Evolutionary conservation across 2,329 filamentous ascomycete species (phyloP).

Genomic region (Fusarium proliferatum): DNA sequence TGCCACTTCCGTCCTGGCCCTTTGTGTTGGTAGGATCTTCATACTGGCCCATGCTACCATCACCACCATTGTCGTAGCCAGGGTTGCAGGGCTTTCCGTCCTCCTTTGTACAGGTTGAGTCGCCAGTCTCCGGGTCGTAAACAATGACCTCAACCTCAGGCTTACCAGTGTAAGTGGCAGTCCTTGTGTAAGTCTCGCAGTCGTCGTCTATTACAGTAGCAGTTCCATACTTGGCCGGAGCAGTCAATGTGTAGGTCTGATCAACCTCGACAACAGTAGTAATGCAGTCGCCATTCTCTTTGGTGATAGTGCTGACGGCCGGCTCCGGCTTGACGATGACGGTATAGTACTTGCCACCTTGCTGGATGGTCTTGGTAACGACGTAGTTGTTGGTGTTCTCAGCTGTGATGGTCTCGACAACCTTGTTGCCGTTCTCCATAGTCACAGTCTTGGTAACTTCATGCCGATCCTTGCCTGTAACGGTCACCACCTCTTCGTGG

Average conservation of each 20-base stretch:
- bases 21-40: constrained; percentile 23
- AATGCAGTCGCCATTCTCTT: constrained; percentile 28
- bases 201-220: constrained; percentile 38
- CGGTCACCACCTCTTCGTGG: constrained; percentile 25
- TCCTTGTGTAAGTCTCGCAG: constrained; percentile 32
- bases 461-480: constrained; percentile 3
- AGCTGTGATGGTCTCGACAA: constrained; percentile 34
- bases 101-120: constrained; percentile 44
- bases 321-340: constrained; percentile 36
- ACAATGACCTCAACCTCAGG: constrained; percentile 48
- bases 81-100: constrained; percentile 44
- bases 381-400: constrained; percentile 22
- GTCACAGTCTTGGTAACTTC: constrained; percentile 25
- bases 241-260: constrained; percentile 40
- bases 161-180: constrained; percentile 34
- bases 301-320: constrained; percentile 31
- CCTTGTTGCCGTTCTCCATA: constrained; percentile 23
- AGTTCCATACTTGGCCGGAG: constrained; percentile 40
- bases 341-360: constrained; percentile 37
- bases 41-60: constrained; percentile 18
- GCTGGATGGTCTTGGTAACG: constrained; percentile 41
- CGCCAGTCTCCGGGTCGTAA: constrained; percentile 47
- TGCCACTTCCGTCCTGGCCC: constrained; percentile 3
- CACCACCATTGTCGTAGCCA: constrained; percentile 10
- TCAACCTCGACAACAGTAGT: constrained; percentile 34